phyloP scores from a whole-genome alignment of 169 alveolate genomes.

The Miamiensis avidus region DNA sequence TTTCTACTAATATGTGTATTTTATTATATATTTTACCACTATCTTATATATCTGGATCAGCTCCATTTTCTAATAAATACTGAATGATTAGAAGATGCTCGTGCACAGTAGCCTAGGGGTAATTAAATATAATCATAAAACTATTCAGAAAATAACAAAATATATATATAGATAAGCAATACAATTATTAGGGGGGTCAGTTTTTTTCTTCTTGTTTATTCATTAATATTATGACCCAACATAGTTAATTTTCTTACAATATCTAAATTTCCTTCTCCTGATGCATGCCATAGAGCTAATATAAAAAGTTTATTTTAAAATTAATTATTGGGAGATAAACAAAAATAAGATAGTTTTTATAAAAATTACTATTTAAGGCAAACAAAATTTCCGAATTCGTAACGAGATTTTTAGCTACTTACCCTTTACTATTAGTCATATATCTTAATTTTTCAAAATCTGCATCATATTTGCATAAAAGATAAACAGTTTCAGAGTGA shows the following conservation, averaged over 20 bases:
- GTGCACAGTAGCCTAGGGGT: constrained; percentile 38
- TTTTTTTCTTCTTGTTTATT: constrained; percentile 54
- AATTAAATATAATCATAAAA: background rate
- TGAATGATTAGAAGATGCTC: constrained; percentile 67
- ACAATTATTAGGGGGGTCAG: constrained; percentile 73
- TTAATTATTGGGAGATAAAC: background rate
- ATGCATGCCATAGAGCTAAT: constrained; percentile 68
- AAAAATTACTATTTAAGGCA: constrained; percentile 46
- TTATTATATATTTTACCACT: constrained; percentile 26
- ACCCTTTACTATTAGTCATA: constrained; percentile 63
- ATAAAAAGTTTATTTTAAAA: background rate
- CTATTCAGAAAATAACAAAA: background rate
- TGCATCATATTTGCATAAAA: constrained; percentile 67
- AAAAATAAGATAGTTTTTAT: background rate
- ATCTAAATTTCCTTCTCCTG: constrained; percentile 72
- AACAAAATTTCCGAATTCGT: constrained; percentile 60
- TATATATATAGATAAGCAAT: background rate
- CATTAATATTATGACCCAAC: constrained; percentile 71
- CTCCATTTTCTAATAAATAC: constrained; percentile 61
- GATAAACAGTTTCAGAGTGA: constrained; percentile 53
- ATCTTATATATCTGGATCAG: constrained; percentile 47
- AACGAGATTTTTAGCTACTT: constrained; percentile 56
- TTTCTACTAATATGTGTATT: background rate
- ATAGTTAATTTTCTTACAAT: constrained; percentile 64
- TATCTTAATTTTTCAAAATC: constrained; percentile 60